Evolutionary conservation across 1,284 basidiomycete genomes (phyloP), one percentile per base, ranked within the genome.

Genomic region (Singerocomus inundabilis): DNA sequence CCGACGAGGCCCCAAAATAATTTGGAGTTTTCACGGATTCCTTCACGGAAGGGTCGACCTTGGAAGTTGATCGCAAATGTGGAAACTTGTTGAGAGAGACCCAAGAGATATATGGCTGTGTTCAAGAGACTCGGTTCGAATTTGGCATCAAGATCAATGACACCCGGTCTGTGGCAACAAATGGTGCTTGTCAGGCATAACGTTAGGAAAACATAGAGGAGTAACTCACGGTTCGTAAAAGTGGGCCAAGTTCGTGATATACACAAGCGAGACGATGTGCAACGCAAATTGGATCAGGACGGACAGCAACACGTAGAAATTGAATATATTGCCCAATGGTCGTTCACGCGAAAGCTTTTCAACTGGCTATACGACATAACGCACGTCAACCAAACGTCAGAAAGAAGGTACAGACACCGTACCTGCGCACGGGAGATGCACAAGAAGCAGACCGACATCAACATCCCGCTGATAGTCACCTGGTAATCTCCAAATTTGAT

Each of bases 401-500:
- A 37, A 30, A 46, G 15, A 13, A 26, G 6, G 15, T 2, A 16
- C 21, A 32, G 48, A 30, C 1, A 28, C 66, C 79, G 44, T 56
- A 92, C 93, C 83, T 95, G 93, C n/a, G 93, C 94, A 9, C 93
- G 83, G 38, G 93, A 97, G 54, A 97, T 97, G 67, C 92, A 97
- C 69, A 96, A 74, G 82, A 98, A 98, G 70, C 94, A 98, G 26
- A 97, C 90, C 28, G 90, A 93, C 93, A 97, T 96, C 63, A 97
- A 76, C 84, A 97, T 93, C 21, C 94, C 93, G 1, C 86, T 93
- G 53, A 95, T 84, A 2, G 92, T 94, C 16, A 93, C 86, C 65
- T 96, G 91, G 67, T 98, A 98, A 69, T 98, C 94, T 25, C 95
- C 95, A 70, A 93, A 97, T 71, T 98, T 98, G 79, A 98, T 96